Base-by-base conservation (phyloP, 2,329 filamentous ascomycete genomes). In the Teratosphaeria viscida region DNA sequence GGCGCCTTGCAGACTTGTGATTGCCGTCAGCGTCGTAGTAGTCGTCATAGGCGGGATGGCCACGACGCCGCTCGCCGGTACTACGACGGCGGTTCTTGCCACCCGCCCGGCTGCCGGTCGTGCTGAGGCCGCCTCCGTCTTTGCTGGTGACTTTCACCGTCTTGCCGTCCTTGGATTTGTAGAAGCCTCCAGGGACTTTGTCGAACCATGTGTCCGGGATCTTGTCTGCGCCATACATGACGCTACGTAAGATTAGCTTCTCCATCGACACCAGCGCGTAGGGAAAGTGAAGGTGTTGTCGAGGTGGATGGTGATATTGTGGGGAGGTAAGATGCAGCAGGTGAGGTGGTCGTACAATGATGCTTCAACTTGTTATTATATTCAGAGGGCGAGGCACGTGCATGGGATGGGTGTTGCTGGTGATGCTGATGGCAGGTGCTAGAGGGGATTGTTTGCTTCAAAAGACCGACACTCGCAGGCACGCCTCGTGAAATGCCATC, bases 191-290 rank as follows among this genome's bases (percentile, higher is more conserved):
- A 26, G 72, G 72, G 32, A 74, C 68, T 60, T 69, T 71, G 19
- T 74, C 72, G 61, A 73, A 74, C 66, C 70, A 71, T 26, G 56
- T 65, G 62, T 74, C 72, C 43, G 72, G 72, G n/a, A 74, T 71
- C 64, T 73, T 73, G 60, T 73, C 72, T 59, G 67, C 66, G 52
- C 66, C 65, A 57, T 66, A 67, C 62, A 66, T 63, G 59, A 68
- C 58, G 54, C 65, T 63, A 26, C 63, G 63, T 26, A 68, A 57
- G 34, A 68, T 62, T 39, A 68, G 62, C 58, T 68, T 68, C 62
- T 68, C 66, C 64, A 67, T 66, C 35, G 16, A n/a, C 6, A 49
- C 43, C 43, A 49, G 19, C n/a, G n/a, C 5, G 8, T 49, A 49
- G 43, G 43, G 10, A 19, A 23, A 49, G 23, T 23, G 43, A 49